Conservation (phyloP, 768 basidiomycete genomes). For the Asterophora parasitica region DNA sequence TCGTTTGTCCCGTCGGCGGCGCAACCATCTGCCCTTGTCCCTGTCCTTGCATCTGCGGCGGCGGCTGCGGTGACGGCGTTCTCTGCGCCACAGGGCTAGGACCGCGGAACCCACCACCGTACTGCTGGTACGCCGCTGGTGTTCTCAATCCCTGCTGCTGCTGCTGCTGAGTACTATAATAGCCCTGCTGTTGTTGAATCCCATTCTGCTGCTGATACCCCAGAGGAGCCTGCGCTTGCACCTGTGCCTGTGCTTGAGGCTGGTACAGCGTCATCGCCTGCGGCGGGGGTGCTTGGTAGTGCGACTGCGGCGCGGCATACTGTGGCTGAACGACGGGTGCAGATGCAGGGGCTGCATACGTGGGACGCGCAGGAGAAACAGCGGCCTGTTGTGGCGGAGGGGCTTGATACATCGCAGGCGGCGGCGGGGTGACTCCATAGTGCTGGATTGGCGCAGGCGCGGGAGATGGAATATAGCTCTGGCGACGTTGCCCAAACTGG, state of each 20-base stretch:
- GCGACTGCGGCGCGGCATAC: conserved; percentile 11
- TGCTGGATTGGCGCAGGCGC: conserved; percentile 31
- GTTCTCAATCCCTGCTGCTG: conserved; percentile 22
- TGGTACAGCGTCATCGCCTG: conserved; percentile 17
- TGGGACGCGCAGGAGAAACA: conserved; percentile 20
- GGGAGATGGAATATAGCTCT: conserved; percentile 30
- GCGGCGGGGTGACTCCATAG: conserved; percentile 34
- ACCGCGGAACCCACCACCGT: conserved; percentile 32
- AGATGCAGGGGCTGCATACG: conserved; percentile 18
- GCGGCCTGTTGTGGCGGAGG: conserved; percentile 18
- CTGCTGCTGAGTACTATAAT: conserved; percentile 24
- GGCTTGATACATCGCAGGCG: conserved; percentile 34
- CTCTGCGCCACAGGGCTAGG: conserved; percentile 39
- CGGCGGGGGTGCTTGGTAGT: not conserved
- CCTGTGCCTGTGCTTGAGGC: conserved; percentile 22
- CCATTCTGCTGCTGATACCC: conserved; percentile 6
- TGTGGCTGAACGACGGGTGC: conserved; percentile 6
- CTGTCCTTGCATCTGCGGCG: conserved; percentile 5
- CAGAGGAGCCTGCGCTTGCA: conserved; percentile 17
- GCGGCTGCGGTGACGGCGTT: conserved; percentile 49
- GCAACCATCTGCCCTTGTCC: conserved; percentile 25
- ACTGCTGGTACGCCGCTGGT: conserved; percentile 31
- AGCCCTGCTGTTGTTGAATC: conserved; percentile 9
- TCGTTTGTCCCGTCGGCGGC: conserved; percentile 69
- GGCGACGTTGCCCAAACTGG: conserved; percentile 10